Percentiles rank a stretch among this genome's conserved stretches.
These are phyloP conservation scores for Schizophyllum commune DNA, from an alignment of 1,284 basidiomycete genomes.

Conservation along the genomic window DNA sequence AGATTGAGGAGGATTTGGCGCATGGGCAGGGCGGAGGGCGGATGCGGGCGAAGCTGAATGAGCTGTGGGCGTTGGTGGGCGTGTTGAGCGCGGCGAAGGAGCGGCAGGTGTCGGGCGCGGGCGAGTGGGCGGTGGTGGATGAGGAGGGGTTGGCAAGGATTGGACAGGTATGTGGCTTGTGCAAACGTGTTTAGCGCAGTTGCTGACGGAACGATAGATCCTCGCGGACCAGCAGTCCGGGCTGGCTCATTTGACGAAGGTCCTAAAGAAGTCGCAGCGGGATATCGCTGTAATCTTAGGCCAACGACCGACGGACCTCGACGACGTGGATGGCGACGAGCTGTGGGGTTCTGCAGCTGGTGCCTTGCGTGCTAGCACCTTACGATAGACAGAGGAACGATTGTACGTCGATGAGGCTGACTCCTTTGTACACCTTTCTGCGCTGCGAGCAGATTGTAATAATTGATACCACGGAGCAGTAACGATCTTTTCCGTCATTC, in stretches of 20 bases:
- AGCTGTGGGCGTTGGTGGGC: constrained; percentile 83
- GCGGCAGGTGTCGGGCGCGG: constrained; percentile 35
- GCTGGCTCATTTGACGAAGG: constrained; percentile 70
- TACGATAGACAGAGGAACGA: not conserved
- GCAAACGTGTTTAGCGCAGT: not conserved
- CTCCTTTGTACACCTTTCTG: too few species aligned
- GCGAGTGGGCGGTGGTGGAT: constrained; percentile 80
- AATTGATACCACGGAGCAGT: too few species aligned
- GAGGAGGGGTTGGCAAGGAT: constrained; percentile 75
- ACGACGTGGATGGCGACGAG: not conserved
- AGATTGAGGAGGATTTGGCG: constrained; percentile 68
- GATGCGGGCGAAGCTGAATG: constrained; percentile 70
- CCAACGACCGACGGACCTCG: not conserved
- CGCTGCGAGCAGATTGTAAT: too few species aligned
- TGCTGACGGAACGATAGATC: constrained; percentile 39
- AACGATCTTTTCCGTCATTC: too few species aligned
- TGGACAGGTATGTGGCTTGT: constrained; percentile 49
- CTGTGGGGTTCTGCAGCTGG: not conserved
- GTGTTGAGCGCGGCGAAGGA: constrained; percentile 62
- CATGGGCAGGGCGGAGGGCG: constrained; percentile 51
- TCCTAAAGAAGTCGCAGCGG: constrained; percentile 59
- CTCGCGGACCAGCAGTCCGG: constrained; percentile 76
- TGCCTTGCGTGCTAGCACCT: not conserved
- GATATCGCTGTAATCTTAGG: constrained; percentile 63
- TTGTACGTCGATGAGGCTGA: not conserved